Percentiles rank a stretch among this genome's conserved stretches.
Evolutionary conservation across 768 basidiomycete genomes (phyloP).

Genomic region (Chlorophyllum brunneum): DNA sequence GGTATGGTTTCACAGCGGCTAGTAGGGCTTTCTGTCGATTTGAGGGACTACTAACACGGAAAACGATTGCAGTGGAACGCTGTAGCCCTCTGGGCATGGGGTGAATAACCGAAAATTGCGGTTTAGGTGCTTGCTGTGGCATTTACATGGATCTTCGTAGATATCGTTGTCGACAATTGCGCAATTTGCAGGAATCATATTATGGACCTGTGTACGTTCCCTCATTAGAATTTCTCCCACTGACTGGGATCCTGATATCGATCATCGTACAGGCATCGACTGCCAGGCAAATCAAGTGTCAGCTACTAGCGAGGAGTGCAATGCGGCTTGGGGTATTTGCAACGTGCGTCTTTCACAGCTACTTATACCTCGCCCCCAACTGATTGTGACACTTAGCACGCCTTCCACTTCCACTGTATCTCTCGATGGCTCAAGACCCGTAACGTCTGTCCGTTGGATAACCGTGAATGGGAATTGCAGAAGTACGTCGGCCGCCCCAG

Average conservation of each 20-base stretch:
- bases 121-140: slow-evolving; percentile 1
- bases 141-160: slow-evolving; percentile 36
- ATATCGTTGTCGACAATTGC: slow-evolving; percentile 99
- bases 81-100: slow-evolving; percentile 98
- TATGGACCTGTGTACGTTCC: slow-evolving; percentile 93
- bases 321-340: slow-evolving; percentile 98
- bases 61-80: slow-evolving; percentile 98
- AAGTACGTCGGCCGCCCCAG: slow-evolving; percentile 57
- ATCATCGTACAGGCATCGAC: slow-evolving; percentile 77
- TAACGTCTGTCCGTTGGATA: slow-evolving; percentile 92
- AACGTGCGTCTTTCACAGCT: slow-evolving; percentile 73
- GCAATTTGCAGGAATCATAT: slow-evolving; percentile 99
- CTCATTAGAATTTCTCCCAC: background rate
- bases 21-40: background rate
- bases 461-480: slow-evolving; percentile 96
- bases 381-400: slow-evolving; percentile 56
- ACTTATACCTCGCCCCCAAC: background rate
- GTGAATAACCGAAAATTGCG: slow-evolving; percentile 36
- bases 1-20: slow-evolving; percentile 40
- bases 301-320: slow-evolving; percentile 94
- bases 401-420: slow-evolving; percentile 99
- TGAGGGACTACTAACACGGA: background rate
- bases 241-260: background rate
- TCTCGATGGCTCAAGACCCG: slow-evolving; percentile 98
- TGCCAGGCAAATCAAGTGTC: slow-evolving; percentile 99